Percentiles rank a stretch among this genome's conserved stretches.
Evolutionary conservation across 345 rosid genomes (phyloP).

Genomic region (Capsella bursapastoris): DNA sequence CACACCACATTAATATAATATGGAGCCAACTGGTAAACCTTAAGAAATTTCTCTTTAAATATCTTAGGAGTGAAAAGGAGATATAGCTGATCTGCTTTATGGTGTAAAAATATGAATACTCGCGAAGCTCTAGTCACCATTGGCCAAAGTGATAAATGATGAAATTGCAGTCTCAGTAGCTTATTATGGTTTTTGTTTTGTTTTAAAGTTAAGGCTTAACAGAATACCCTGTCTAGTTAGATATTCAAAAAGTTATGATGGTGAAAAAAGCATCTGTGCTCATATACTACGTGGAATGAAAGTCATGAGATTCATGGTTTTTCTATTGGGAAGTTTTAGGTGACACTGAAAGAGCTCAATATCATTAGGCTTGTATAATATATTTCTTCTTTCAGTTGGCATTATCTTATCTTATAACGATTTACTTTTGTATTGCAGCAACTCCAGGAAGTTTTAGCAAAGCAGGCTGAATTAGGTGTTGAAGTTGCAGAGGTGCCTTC

Average conservation of each 20-base stretch:
- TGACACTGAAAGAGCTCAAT: background rate
- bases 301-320: background rate
- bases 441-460: constrained; percentile 83
- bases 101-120: background rate
- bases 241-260: background rate
- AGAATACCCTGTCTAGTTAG: background rate
- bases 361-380: constrained; percentile 10
- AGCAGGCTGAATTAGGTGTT: constrained; percentile 90
- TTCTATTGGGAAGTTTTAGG: background rate
- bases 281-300: background rate
- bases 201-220: background rate
- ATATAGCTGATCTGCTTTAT: background rate
- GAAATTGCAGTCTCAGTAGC: background rate
- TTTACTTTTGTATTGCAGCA: constrained; percentile 55
- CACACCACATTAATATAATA: background rate
- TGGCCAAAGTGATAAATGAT: background rate
- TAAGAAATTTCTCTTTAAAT: background rate
- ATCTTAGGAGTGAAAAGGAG: constrained; percentile 6
- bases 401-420: constrained; percentile 7
- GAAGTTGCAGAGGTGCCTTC: constrained; percentile 94
- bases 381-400: constrained; percentile 1
- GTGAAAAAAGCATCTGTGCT: background rate
- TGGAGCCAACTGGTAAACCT: background rate
- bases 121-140: background rate
- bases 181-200: background rate